Conservation (phyloP, 192 early-diverging fungal genomes). For the Piromyces sp. region DNA sequence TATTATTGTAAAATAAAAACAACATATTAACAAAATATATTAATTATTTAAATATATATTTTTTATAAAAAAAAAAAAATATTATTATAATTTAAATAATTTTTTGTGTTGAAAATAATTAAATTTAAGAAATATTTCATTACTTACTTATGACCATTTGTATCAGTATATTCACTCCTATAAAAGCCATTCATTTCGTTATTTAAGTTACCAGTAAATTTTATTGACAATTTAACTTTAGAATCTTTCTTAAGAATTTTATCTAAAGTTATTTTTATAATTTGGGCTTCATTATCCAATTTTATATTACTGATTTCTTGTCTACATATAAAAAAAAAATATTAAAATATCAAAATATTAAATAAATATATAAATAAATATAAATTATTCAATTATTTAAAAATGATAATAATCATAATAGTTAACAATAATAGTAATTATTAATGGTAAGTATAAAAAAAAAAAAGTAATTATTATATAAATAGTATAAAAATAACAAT, state of each 20-base stretch:
- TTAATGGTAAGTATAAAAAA: too few relatives aligned
- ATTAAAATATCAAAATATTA: not conserved
- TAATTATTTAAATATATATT: too few relatives aligned
- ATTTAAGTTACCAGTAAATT: constrained; percentile 46
- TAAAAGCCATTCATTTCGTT: constrained; percentile 93
- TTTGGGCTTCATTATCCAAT: constrained; percentile 16
- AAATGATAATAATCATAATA: too few relatives aligned
- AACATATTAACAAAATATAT: too few relatives aligned
- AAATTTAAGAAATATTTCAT: too few relatives aligned
- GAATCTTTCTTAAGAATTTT: constrained; percentile 19
- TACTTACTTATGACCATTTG: constrained; percentile 15
- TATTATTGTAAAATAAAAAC: too few relatives aligned
- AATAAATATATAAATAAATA: not conserved
- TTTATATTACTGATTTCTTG: constrained; percentile 20
- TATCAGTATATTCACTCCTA: constrained; percentile 51
- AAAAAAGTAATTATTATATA: not conserved
- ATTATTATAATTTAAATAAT: too few relatives aligned
- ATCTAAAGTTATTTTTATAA: constrained; percentile 22
- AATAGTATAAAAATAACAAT: constrained; percentile 9
- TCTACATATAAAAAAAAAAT: constrained; percentile 1
- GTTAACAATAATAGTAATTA: too few relatives aligned
- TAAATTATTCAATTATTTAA: too few relatives aligned
- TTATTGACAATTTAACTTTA: constrained; percentile 14
- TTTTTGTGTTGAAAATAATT: too few relatives aligned
- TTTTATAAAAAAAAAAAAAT: too few relatives aligned